phyloP scores from a whole-genome alignment of 306 rosid species.

The Carpinus fangiana region DNA sequence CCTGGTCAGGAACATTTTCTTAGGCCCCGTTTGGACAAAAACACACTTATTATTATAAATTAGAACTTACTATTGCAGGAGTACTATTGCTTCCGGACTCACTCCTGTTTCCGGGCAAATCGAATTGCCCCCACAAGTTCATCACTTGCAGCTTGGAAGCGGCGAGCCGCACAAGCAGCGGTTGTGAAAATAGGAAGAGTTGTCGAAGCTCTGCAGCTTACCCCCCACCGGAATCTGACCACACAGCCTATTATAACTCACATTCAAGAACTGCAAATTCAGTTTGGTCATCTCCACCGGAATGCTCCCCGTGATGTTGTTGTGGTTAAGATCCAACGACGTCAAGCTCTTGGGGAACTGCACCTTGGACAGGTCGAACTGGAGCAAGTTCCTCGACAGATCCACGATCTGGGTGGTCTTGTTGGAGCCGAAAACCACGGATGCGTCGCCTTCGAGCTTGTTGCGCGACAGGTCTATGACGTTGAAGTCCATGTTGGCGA shows the following conservation, averaged over 20 bases:
- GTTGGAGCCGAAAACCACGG: constrained; percentile 48
- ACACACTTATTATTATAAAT: neutral
- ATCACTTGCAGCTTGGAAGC: constrained; percentile 44
- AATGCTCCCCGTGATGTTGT: constrained; percentile 51
- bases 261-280: constrained; percentile 48
- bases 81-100: neutral
- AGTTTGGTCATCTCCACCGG: constrained; percentile 44
- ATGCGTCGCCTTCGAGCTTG: constrained; percentile 71
- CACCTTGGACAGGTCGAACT: constrained; percentile 49
- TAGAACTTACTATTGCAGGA: neutral
- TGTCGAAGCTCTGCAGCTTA: constrained; percentile 51
- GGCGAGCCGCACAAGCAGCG: constrained; percentile 69
- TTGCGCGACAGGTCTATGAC: constrained; percentile 55
- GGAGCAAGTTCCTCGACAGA: constrained; percentile 58
- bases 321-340: constrained; percentile 59
- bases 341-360: constrained; percentile 44
- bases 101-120: neutral
- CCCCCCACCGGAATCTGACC: constrained; percentile 73
- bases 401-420: constrained; percentile 45
- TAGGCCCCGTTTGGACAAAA: neutral
- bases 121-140: neutral
- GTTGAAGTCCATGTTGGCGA: constrained; percentile 30
- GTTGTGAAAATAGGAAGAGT: constrained; percentile 47
- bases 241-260: constrained; percentile 67
- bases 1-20: neutral